Evolutionary conservation across 2,329 filamentous ascomycete species (phyloP), one percentile per base, ranked within the genome.

Genomic region (Aspergillus sp.): DNA sequence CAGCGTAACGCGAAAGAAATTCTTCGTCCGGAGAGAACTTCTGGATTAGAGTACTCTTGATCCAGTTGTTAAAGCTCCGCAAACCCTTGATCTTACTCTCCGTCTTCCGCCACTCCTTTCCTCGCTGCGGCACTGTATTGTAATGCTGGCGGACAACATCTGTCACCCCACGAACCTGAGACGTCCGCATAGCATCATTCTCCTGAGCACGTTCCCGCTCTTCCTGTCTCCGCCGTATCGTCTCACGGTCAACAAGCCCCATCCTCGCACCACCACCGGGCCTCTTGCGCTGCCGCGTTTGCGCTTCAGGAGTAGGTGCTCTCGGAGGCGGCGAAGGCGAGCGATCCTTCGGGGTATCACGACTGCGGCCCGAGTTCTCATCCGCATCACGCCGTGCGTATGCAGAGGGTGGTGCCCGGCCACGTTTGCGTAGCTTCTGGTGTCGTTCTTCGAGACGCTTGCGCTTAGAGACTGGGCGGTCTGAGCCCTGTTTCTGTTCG

Each of bases 51-150:
- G 88, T 91, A 64, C 89, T 95, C 76, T 98, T 98, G 71, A 98
- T 81, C 93, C 93, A 98, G 69, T 98, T 98, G 74, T 98, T 98
- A 76, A 95, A 93, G 57, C 86, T 88, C 46, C 93, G 83, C 46
- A 98, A 74, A 0, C 93, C 93, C 72, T 94, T 95, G 74, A 98
- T 98, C 61, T 88, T 86, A 68, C 88, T 95, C 61, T 95, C 90
- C 5, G 89, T 95, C 65, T 86, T 89, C 44, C 93, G 83, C 91
- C 93, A 98, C 62, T 96, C 90, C 46, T 91, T 83, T 10, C 93
- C 93, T 25, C 90, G 82, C 73, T 98, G 87, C 0, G 91, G 91
- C 0, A 97, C 91, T 33, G 87, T 85, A 69, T 98, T 98, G 77
- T 98, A 98, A 69, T 96, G 91, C 56, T 95, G 85, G 44, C 85